phyloP scores from a whole-genome alignment of 257 asterid genomes.

The Penstemon davidsonii region DNA sequence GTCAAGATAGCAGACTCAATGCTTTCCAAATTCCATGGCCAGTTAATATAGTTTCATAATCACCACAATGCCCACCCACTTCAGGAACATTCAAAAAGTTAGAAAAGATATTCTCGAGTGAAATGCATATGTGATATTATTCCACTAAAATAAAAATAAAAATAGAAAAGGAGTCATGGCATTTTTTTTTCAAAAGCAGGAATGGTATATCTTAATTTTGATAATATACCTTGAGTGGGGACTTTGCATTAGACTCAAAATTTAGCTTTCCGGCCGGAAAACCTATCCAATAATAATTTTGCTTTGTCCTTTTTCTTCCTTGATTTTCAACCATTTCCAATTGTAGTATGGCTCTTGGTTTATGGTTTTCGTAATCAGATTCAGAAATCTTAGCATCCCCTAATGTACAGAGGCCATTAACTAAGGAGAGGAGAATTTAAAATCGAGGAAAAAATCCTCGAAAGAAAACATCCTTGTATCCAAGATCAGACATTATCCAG shows the following conservation, averaged over 20 bases:
- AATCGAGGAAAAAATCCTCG: background rate
- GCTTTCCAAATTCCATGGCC: background rate
- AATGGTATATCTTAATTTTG: background rate
- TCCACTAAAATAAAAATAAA: background rate
- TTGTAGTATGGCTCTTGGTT: background rate
- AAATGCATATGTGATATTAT: background rate
- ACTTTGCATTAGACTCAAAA: background rate
- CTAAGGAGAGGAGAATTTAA: background rate
- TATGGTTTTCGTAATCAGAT: background rate
- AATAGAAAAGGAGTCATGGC: background rate
- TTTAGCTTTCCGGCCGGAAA: background rate
- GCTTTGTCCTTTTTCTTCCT: background rate
- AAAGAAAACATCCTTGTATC: slow-evolving; percentile 11
- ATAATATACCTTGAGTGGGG: background rate
- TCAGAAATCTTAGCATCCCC: background rate
- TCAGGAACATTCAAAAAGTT: background rate
- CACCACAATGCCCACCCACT: background rate
- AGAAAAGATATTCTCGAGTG: background rate
- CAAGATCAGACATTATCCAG: background rate
- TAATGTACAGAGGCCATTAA: background rate
- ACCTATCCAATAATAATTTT: background rate
- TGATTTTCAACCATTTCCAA: background rate
- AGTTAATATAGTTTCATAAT: background rate
- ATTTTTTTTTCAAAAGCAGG: background rate
- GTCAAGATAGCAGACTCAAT: background rate